Conservation (phyloP, 352 stramenopile species). For the Blastocystis hominis region DNA sequence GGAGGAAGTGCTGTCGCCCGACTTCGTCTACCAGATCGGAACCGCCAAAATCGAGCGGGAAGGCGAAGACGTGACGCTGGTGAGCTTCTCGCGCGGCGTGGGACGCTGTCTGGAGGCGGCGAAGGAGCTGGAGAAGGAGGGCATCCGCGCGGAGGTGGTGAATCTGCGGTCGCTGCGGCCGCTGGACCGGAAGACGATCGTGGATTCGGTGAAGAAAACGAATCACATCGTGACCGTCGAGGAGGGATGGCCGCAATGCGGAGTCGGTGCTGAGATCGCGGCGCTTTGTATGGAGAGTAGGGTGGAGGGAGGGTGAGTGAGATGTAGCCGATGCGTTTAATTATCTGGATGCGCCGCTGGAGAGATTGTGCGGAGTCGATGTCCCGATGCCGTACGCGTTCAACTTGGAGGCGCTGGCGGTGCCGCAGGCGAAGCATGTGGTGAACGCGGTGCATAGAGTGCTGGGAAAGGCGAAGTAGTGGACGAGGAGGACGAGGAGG, state of each 20-base stretch:
- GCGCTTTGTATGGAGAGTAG: slow-evolving; percentile 87
- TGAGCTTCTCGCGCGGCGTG: slow-evolving; percentile 91
- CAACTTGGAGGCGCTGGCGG: slow-evolving; percentile 83
- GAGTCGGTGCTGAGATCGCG: slow-evolving; percentile 90
- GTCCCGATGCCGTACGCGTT: slow-evolving; percentile 95
- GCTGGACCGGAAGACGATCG: slow-evolving; percentile 89
- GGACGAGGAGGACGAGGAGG: background rate
- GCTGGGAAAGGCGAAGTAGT: background rate
- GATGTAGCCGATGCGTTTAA: slow-evolving; percentile 83
- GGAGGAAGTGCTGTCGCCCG: slow-evolving; percentile 86
- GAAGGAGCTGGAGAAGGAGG: slow-evolving; percentile 80
- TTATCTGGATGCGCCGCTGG: slow-evolving; percentile 92
- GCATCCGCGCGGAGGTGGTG: slow-evolving; percentile 89
- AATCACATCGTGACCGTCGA: slow-evolving; percentile 90
- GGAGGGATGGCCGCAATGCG: slow-evolving; percentile 75
- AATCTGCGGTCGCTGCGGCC: slow-evolving; percentile 84
- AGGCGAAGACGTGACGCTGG: slow-evolving; percentile 91
- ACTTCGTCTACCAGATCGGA: slow-evolving; percentile 93
- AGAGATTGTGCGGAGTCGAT: slow-evolving; percentile 90
- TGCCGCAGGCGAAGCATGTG: slow-evolving; percentile 87
- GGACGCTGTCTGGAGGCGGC: slow-evolving; percentile 87
- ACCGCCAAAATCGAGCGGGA: slow-evolving; percentile 94
- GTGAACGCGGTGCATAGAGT: slow-evolving; percentile 77
- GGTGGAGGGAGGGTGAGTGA: background rate
- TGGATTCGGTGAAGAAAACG: slow-evolving; percentile 94